A percentile compares a stretch with the other conserved stretches of the same genome.
Evolutionary conservation across 2,329 filamentous ascomycete species (phyloP).

Genomic region (Xylariaceae sp.): DNA sequence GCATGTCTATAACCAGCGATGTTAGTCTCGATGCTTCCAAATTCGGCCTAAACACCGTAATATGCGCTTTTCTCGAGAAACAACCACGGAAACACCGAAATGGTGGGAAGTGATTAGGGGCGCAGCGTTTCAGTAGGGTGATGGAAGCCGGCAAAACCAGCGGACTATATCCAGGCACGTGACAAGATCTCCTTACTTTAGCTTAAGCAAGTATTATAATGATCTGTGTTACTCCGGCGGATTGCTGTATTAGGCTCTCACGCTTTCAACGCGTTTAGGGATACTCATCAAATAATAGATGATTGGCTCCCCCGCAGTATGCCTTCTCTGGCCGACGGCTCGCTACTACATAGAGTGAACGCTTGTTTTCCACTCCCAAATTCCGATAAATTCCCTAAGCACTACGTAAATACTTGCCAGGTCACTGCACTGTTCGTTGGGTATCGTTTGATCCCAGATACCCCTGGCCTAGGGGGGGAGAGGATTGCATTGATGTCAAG

Average conservation of each 20-base stretch:
- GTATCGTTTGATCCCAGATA: slow-evolving; percentile 66
- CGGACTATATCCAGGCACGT: slow-evolving; percentile 12
- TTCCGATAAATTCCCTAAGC: slow-evolving; percentile 48
- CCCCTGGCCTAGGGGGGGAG: slow-evolving; percentile 58
- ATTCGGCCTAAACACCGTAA: slow-evolving; percentile 6
- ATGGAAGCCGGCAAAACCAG: slow-evolving; percentile 46
- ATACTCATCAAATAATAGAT: too few species aligned
- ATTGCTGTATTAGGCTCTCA: slow-evolving; percentile 43
- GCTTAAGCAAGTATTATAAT: slow-evolving; percentile 37
- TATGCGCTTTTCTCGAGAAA: slow-evolving; percentile 12
- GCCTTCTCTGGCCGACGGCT: too few species aligned
- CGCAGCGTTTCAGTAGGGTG: slow-evolving; percentile 12
- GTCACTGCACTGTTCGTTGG: slow-evolving; percentile 60
- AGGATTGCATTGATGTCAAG: slow-evolving; percentile 64
- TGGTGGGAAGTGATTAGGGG: slow-evolving; percentile 23
- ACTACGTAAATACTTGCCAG: slow-evolving; percentile 54
- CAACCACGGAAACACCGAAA: background rate
- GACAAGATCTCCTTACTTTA: background rate
- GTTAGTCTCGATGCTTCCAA: slow-evolving; percentile 8
- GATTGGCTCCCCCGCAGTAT: too few species aligned
- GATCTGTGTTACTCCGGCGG: slow-evolving; percentile 46
- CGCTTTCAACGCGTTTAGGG: too few species aligned
- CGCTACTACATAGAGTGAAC: too few species aligned
- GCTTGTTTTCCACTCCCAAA: background rate
- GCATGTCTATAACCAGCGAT: slow-evolving; percentile 21